Percentiles rank a stretch among this genome's conserved stretches.
Evolutionary conservation across 169 alveolate species (phyloP).

Genomic region (Eimeria mitis): DNA sequence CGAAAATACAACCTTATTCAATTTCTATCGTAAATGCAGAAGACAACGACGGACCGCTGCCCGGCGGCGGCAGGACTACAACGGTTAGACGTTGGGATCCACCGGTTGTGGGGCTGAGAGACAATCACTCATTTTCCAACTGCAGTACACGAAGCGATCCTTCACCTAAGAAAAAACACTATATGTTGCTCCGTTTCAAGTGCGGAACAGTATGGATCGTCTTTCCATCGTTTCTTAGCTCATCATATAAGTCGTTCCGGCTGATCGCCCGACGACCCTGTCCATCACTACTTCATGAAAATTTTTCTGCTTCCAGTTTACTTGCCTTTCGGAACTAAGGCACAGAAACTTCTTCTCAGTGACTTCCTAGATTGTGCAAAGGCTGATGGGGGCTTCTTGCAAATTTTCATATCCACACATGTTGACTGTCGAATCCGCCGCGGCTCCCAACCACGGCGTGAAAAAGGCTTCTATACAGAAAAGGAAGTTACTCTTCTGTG

Average conservation of each 20-base stretch:
- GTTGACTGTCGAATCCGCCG: neutral
- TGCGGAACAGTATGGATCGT: neutral
- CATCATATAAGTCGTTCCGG: neutral
- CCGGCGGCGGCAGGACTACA: neutral
- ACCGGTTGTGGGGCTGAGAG: constrained; percentile 55
- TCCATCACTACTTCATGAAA: neutral
- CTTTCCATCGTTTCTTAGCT: neutral
- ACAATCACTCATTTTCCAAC: neutral
- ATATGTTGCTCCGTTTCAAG: neutral
- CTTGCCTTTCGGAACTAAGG: neutral
- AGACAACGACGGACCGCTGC: neutral
- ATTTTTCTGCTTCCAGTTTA: neutral
- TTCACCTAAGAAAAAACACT: neutral
- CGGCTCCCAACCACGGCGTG: neutral
- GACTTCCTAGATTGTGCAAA: neutral
- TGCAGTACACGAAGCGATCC: neutral
- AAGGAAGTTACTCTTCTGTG: neutral
- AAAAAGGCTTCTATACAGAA: neutral
- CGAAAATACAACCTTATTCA: neutral
- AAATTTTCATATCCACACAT: neutral
- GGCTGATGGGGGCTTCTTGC: neutral
- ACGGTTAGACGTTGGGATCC: neutral
- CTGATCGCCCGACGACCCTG: too few species aligned
- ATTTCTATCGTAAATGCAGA: neutral
- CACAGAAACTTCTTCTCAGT: neutral